phyloP scores from a whole-genome alignment of 2,329 filamentous ascomycete genomes.

The Alternaria metachromatica region DNA sequence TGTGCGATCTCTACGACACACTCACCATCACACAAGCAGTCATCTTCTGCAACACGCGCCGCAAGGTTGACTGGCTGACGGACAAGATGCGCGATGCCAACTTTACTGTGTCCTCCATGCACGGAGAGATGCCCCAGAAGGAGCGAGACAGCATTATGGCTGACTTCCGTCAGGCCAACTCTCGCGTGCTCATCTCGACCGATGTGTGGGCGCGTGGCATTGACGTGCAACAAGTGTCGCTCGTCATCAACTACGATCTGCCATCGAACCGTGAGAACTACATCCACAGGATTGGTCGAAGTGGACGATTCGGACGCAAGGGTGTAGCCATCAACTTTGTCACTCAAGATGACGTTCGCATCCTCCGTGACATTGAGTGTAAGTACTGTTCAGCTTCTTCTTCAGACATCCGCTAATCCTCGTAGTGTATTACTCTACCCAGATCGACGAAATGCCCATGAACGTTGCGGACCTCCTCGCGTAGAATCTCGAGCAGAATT shows the following conservation, averaged over 20 bases:
- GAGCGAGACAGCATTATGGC: slow-evolving; percentile 99
- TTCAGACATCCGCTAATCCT: slow-evolving; percentile 41
- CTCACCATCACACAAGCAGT: slow-evolving; percentile 98
- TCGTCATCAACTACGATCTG: slow-evolving; percentile 99
- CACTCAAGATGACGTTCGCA: slow-evolving; percentile 96
- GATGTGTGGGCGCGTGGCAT: slow-evolving; percentile 99
- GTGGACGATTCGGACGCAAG: slow-evolving; percentile 94
- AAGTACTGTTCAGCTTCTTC: slow-evolving; percentile 45
- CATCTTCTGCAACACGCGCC: slow-evolving; percentile 98
- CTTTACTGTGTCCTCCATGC: slow-evolving; percentile 98
- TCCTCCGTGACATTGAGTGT: slow-evolving; percentile 95
- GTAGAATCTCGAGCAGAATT: slow-evolving; percentile 14
- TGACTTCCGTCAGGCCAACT: slow-evolving; percentile 96
- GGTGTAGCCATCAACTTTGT: slow-evolving; percentile 99
- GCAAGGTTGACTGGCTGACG: slow-evolving; percentile 99
- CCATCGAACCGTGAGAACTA: slow-evolving; percentile 99
- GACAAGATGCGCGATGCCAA: slow-evolving; percentile 99
- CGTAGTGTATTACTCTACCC: slow-evolving; percentile 89
- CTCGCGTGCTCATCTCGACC: slow-evolving; percentile 93
- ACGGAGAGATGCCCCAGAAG: slow-evolving; percentile 98
- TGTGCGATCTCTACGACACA: slow-evolving; percentile 98
- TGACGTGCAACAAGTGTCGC: slow-evolving; percentile 95
- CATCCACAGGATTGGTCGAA: slow-evolving; percentile 96
- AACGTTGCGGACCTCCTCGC: slow-evolving; percentile 63
- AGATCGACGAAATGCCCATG: slow-evolving; percentile 99